Evolutionary conservation across 2,329 filamentous ascomycete genomes (phyloP), one percentile per base, ranked within the genome.

Genomic region (Exserohilum rostratum): DNA sequence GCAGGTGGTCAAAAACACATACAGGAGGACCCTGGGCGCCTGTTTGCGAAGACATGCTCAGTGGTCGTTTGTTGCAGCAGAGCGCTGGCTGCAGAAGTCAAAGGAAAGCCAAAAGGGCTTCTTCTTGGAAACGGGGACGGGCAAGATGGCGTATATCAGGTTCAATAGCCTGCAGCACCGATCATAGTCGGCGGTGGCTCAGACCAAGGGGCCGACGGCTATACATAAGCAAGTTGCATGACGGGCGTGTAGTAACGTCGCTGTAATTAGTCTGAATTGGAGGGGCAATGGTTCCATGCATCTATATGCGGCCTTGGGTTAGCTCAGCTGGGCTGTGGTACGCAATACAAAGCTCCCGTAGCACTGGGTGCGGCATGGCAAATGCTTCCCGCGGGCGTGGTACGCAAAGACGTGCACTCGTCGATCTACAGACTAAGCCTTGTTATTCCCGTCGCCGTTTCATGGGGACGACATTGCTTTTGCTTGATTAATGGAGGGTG

Each of bases 81-180:
- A 43, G 44, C 46, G 53, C 44, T 29, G 30, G 25, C 40, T 31
- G 55, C 47, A 50, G 31, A 38, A 27, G 31, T 38, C 45, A 48
- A 46, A 37, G 46, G 39, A 40, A 57, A 54, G 45, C 58, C 50
- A 59, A 55, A 44, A 55, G 10, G 42, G 31, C 40, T 48, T 40
- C 31, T 35, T 39, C 46, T 29, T 39, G 40, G 25, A 31, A 40
- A 39, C 15, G 54, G 38, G 50, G 50, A 46, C 39, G 43, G 42
- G 27, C n/a, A 25, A 35, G 35, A 38, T 46, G 31, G 38, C 51
- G 65, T 69, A 67, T 71, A 70, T 66, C 57, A 64, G 47, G 54
- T 39, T 38, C 47, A 27, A 25, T 34, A 45, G 39, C 53, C n/a
- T 54, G 48, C 25, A 57, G 60, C 59, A 61, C 52, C 58, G 44